A percentile compares a stretch with the other conserved stretches of the same genome.
Evolutionary conservation across 148 eudicot genomes (phyloP).

Genomic region (Diospyros kaki): DNA sequence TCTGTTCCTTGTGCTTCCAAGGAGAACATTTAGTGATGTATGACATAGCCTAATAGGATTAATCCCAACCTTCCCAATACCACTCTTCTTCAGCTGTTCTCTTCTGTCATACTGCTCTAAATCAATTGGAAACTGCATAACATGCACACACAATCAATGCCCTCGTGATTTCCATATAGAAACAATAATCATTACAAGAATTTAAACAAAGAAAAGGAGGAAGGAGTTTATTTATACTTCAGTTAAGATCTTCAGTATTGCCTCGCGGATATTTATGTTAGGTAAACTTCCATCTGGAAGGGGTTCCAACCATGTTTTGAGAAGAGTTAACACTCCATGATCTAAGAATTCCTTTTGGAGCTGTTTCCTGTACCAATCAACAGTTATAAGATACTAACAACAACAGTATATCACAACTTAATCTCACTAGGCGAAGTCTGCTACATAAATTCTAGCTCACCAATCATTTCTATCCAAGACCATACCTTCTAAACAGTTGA

Average conservation of each 20-base stretch:
- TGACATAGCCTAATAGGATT: not conserved
- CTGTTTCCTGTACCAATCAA: conserved; percentile 64
- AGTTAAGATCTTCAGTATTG: conserved; percentile 76
- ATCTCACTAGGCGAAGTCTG: too few species aligned
- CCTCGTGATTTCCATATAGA: not conserved
- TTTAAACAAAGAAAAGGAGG: not conserved
- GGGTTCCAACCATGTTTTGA: conserved; percentile 96
- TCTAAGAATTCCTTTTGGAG: conserved; percentile 94
- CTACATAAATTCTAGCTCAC: too few species aligned
- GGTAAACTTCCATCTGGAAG: conserved; percentile 99
- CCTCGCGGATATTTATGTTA: conserved; percentile 89
- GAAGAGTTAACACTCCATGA: conserved; percentile 81
- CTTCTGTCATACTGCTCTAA: conserved; percentile 85
- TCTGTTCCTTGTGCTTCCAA: not conserved
- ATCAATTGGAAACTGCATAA: conserved; percentile 84
- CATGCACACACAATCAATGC: conserved; percentile 13
- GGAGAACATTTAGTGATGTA: not conserved
- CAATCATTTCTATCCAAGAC: too few species aligned
- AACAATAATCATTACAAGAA: not conserved
- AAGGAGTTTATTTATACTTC: conserved; percentile 50
- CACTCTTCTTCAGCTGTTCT: conserved; percentile 90
- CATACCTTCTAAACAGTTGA: not conserved
- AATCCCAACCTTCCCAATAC: conserved; percentile 78
- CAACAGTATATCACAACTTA: too few species aligned
- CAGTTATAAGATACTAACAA: not conserved